Evolutionary conservation across 768 basidiomycete species (phyloP).

Genomic region (Hygrophorus pudorinus): DNA sequence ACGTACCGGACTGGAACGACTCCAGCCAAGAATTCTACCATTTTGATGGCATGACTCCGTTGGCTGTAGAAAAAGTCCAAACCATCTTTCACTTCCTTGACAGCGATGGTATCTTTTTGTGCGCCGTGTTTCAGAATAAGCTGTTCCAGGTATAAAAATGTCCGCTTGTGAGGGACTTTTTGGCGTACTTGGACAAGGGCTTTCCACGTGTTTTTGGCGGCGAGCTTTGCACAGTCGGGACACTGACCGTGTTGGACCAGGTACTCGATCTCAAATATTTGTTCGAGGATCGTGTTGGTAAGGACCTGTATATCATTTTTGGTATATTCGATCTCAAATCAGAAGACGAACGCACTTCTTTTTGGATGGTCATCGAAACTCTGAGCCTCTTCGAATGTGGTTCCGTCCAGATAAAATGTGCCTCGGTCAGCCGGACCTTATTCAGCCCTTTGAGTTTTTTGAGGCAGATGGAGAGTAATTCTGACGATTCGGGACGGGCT

Average conservation of each 20-base stretch:
- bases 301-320: slow-evolving; percentile 51
- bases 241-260: slow-evolving; percentile 94
- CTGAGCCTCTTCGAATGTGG: slow-evolving; percentile 91
- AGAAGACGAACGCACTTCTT: slow-evolving; percentile 59
- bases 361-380: slow-evolving; percentile 94
- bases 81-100: slow-evolving; percentile 90
- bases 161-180: slow-evolving; percentile 96
- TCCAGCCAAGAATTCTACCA: slow-evolving; percentile 86
- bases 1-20: slow-evolving; percentile 83
- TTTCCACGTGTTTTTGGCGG: slow-evolving; percentile 99
- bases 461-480: slow-evolving; percentile 88
- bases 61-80: slow-evolving; percentile 95
- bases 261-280: slow-evolving; percentile 95
- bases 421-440: slow-evolving; percentile 95
- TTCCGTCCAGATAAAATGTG: slow-evolving; percentile 99
- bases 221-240: slow-evolving; percentile 84
- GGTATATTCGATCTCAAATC: background rate
- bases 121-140: slow-evolving; percentile 94
- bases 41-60: slow-evolving; percentile 87
- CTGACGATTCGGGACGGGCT: slow-evolving; percentile 83
- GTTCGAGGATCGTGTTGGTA: slow-evolving; percentile 90
- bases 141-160: slow-evolving; percentile 95
- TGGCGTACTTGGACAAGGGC: slow-evolving; percentile 98
- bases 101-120: slow-evolving; percentile 90
- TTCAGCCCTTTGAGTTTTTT: slow-evolving; percentile 90